A percentile compares a stretch with the other conserved stretches of the same genome.
phyloP scores from a whole-genome alignment of 805 yeast genomes.

The Candida dajiaensis region DNA sequence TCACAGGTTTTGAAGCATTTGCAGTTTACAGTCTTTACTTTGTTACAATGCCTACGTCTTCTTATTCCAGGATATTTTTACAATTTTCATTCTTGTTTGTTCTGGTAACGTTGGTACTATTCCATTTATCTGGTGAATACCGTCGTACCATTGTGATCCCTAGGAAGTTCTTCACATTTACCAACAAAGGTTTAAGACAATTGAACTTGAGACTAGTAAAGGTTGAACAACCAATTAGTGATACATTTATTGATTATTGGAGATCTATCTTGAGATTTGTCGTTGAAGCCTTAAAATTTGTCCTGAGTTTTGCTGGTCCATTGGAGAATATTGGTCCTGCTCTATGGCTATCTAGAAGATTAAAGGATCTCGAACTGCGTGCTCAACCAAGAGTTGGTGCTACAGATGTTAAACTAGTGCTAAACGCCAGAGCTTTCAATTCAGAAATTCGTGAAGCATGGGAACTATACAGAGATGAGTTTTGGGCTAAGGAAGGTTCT shows the following conservation, averaged over 20 bases:
- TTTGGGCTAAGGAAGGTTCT: conserved; percentile 82
- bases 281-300: conserved; percentile 11
- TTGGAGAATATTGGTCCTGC: conserved; percentile 4
- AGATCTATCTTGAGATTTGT: conserved; percentile 24
- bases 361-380: conserved; percentile 25
- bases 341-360: conserved; percentile 7
- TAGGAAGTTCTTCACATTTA: conserved; percentile 67
- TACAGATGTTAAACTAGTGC: conserved; percentile 70
- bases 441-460: conserved; percentile 87
- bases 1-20: conserved; percentile 35
- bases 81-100: conserved; percentile 56
- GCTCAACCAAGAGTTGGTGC: conserved; percentile 67
- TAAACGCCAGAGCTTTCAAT: conserved; percentile 76
- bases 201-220: conserved; percentile 74
- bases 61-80: conserved; percentile 31
- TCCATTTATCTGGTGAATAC: conserved; percentile 87
- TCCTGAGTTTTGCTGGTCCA: conserved; percentile 10
- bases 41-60: conserved; percentile 34
- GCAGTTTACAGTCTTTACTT: conserved; percentile 33
- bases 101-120: conserved; percentile 63
- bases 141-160: conserved; percentile 79
- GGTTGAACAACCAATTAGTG: conserved; percentile 37
- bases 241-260: conserved; percentile 29
- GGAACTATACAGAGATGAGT: conserved; percentile 90
- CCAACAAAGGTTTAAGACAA: conserved; percentile 86